Evolutionary conservation across 2,329 filamentous ascomycete species (phyloP), one percentile per base, ranked within the genome.

Genomic region (Rutstroemia sp.): DNA sequence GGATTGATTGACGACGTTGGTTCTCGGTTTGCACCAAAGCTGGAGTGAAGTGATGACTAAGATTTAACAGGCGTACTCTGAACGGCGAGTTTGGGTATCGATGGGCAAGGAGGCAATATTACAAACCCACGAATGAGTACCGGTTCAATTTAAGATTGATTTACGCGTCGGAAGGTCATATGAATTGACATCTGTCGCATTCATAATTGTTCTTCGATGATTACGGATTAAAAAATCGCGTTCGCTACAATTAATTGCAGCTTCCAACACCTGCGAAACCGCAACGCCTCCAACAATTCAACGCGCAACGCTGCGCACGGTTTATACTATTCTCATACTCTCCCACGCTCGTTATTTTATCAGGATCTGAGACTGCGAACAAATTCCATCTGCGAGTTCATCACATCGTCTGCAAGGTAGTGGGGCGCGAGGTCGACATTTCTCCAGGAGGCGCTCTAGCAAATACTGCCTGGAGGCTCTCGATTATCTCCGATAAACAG

Each of bases 81-180:
- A 53, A 68, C 63, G 57, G 63, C 63, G 61, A 53, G 51, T 58
- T 40, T 57, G 59, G 48, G 44, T 53, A 51, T 49, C 34, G n/a
- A 49, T 36, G 47, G 52, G 19, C 42, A 54, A 61, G 48, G 56
- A 58, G 30, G 57, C 59, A 59, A 60, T 63, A 65, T 59, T 57
- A 60, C 60, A 65, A 64, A 61, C 58, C 52, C 64, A 65, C 60
- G 50, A 59, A 50, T 55, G 48, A 51, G 61, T 65, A 63, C 64
- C 51, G 40, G 57, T 53, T 56, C 55, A 54, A 63, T 61, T 62
- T 54, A 63, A 66, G 59, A 62, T 67, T 61, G 51, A 63, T 66
- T 57, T 61, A 69, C 67, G 67, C 66, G 67, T 68, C 66, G 61
- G 60, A 68, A 64, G 56, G 21, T 56, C 50, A 47, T 54, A 60